Base-by-base conservation (phyloP, 106 monocot species). In the Allium fistulosum region DNA sequence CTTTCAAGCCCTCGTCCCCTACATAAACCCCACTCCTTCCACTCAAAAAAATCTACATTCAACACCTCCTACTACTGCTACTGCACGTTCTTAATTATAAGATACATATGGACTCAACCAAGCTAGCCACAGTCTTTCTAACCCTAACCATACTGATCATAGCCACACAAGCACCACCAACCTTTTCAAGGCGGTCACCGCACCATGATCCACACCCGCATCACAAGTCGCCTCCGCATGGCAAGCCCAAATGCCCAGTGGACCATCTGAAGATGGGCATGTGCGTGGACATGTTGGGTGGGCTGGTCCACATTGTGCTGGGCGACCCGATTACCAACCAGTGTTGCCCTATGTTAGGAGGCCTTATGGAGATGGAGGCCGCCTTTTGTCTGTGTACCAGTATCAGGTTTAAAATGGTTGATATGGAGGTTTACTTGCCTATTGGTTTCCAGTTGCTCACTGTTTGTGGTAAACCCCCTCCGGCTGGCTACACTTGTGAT, bases 281-380 rank as follows among this genome's bases (percentile, higher is more conserved):
- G 8, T 80, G 80, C 55, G 66, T 80, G 5, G 80, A 80, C 64
- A 22, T 80, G 49, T 74, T 80, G 9, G 75, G 80, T 3, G 75
- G 70, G 26, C 52, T 80, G 52, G 59, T 66, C 45, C 75, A 80
- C n/a, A 37, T 64, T 15, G 77, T 18, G 4, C 45, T 80, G 53
- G 75, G 80, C 2, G 75, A 75, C 45, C 65, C 59, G 7, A 62
- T 67, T 26, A 60, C 68, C 28, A 75, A 67, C 51, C 17, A 75
- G 53, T 76, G 80, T 48, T 80, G 80, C 67, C 72, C 80, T 22
- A 6, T 80, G 66, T 18, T 80, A 8, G 9, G 53, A 10, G 80
- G 76, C 0, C 61, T 80, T 17, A 28, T 56, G 4, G 72, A 72
- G n/a, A 26, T 76, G 26, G 80, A 80, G 45, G 80, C 80, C 0